These are phyloP conservation scores for Pogostemon cablin DNA, from an alignment of 257 asterid genomes.

Conservation along the genomic window DNA sequence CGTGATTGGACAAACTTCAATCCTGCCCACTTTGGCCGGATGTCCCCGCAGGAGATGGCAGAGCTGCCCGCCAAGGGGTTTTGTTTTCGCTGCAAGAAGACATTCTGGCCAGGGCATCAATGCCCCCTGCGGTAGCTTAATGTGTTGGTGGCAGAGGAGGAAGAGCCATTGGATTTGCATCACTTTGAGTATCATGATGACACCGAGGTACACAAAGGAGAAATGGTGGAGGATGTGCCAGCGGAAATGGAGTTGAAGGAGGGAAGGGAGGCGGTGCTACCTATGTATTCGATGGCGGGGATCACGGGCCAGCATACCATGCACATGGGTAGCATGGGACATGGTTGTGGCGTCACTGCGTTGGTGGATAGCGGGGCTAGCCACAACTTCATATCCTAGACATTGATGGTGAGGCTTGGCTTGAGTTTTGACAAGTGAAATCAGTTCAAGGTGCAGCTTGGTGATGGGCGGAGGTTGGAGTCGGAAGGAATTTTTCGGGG, in stretches of 20 bases:
- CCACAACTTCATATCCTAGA: neutral
- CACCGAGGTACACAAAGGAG: too few relatives aligned
- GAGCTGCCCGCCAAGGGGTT: neutral
- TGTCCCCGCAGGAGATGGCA: neutral
- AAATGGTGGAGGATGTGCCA: too few relatives aligned
- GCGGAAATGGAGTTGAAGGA: too few relatives aligned
- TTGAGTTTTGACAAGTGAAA: neutral
- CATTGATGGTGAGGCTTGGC: neutral
- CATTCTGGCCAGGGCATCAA: neutral
- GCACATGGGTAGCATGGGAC: neutral
- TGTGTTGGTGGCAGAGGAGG: too few relatives aligned
- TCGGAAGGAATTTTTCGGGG: neutral
- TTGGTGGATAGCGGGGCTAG: too few relatives aligned
- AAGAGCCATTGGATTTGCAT: too few relatives aligned
- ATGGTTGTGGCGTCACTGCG: neutral
- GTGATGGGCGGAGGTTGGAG: neutral
- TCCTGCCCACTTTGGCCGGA: too few relatives aligned
- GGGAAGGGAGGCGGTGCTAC: neutral
- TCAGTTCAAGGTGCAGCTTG: neutral
- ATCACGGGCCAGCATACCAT: neutral
- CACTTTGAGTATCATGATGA: too few relatives aligned
- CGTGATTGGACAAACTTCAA: neutral
- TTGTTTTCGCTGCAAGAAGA: neutral
- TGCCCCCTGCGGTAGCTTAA: too few relatives aligned
- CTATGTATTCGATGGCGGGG: neutral